Base-by-base conservation (phyloP, 1,139 yeast genomes). In the Suhomyces terraborum region DNA sequence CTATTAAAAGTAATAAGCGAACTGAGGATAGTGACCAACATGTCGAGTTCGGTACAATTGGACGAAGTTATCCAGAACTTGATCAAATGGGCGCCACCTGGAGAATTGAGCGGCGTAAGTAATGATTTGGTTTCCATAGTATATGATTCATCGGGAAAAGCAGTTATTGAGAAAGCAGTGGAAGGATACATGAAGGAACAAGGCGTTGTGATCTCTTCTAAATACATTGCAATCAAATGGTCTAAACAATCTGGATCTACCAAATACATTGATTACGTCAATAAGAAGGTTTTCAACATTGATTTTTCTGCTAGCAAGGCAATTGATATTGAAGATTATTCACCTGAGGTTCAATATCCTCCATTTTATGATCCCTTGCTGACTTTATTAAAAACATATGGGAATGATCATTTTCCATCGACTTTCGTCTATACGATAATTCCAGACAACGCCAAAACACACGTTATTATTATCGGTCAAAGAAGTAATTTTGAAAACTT, bases 401-500 rank as follows among this genome's bases (percentile, higher is more conserved):
- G 80, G 8, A 56, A 59, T 12, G 73, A 71, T 32, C 78, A 76
- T 46, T 79, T 75, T 54, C 85, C 85, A 4, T 77, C 79, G 3
- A 68, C 69, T 7, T 75, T 66, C 53, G 79, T 77, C 9, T 72
- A 64, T 35, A 61, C 71, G 3, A 55, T 75, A 7, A 64, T 78
- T 16, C 77, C 80, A 5, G 55, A 48, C 12, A 47, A 43, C 12
- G 61, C 51, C 3, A 45, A 64, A 48, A 44, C 60, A 51, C 50
- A 59, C 12, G 45, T 58, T 16, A 76, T 76, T 12, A 56, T 84
- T 19, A 78, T 85, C 38, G 95, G 95, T 40, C 83, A 82, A 54
- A 83, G 81, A 59, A 73, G 80, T 53, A 88, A 85, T 59, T 81
- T 86, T 36, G 73, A 75, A 38, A 93, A 93, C 66, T 91, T 73